Evolutionary conservation across 192 early-diverging fungal genomes (phyloP), one percentile per base, ranked within the genome.

Genomic region (Entophlyctis luteolus): DNA sequence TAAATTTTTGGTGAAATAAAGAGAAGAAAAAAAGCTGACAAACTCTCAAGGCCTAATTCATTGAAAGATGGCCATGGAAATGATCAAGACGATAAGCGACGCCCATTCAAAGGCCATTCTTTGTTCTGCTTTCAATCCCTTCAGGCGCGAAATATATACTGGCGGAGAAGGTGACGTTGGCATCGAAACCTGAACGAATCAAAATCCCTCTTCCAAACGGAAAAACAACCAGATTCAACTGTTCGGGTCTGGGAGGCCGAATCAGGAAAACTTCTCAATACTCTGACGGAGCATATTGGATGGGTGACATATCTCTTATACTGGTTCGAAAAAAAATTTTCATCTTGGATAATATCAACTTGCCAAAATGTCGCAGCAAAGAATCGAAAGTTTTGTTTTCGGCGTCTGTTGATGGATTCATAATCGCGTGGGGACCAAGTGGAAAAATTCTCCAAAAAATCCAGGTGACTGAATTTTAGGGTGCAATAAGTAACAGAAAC

Each of bases 381-480:
- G 84, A 86, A 62, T 36, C 81, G 47, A 84, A 82, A 57, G 62
- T 80, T 14, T 48, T 86, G 32, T 84, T 85, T 38, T 84, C 82
- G 18, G 71, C 68, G 32, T 77, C 82, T 4, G 73, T 84, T 22
- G 84, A 86, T 55, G 84, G 84, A 2, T 67, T 71, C 35, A 60
- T 86, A 27, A 81, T 86, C 33, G 80, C 74, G 3, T 86, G 84
- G 84, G 76, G 77, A 16, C 55, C 74, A 14, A 76, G 57, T 32
- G 81, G 82, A 31, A 82, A 83, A 59, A 45, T 69, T 23, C 23
- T 82, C 22, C 84, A 86, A 70, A 80, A 82, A 50, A 77, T 86
- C 10, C 68, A 80, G 71, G 83, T 84, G 55, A 5, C 23, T 28
- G 20, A 10, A 20, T 3, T 23, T 62, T n/a, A 14, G n/a, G n/a